These are phyloP conservation scores for Lasiosphaeriaceae sp. DNA, from an alignment of 495 filamentous ascomycete species.

Conservation along the genomic window DNA sequence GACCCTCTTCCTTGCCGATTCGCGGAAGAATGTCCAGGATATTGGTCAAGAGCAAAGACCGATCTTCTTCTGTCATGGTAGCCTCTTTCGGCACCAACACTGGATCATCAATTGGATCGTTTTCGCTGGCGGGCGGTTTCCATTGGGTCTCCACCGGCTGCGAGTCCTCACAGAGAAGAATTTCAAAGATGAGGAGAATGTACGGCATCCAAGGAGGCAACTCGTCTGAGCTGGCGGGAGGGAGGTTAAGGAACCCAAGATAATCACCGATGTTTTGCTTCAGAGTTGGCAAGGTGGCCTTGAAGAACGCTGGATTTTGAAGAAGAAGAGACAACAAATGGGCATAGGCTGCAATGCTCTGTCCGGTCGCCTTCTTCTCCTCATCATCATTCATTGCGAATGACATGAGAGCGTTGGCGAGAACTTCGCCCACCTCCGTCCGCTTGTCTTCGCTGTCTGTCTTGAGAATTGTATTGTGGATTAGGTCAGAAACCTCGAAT, in stretches of 20 bases:
- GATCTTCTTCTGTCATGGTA: slow-evolving; percentile 63
- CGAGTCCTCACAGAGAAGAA: slow-evolving; percentile 79
- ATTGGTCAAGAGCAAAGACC: slow-evolving; percentile 64
- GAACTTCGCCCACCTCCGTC: slow-evolving; percentile 72
- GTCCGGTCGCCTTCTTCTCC: slow-evolving; percentile 60
- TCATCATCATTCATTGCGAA: slow-evolving; percentile 73
- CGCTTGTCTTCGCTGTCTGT: slow-evolving; percentile 59
- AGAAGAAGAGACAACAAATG: slow-evolving; percentile 88
- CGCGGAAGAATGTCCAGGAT: slow-evolving; percentile 79
- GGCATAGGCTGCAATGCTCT: slow-evolving; percentile 77
- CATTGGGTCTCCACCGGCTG: slow-evolving; percentile 73
- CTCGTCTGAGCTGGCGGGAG: slow-evolving; percentile 60
- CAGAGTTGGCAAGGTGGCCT: slow-evolving; percentile 67
- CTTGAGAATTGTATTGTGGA: slow-evolving; percentile 71
- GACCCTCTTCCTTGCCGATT: slow-evolving; percentile 77
- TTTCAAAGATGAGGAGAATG: slow-evolving; percentile 85
- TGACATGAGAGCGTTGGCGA: slow-evolving; percentile 85
- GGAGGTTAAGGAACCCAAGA: slow-evolving; percentile 74
- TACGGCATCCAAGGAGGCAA: slow-evolving; percentile 88
- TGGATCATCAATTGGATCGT: slow-evolving; percentile 50
- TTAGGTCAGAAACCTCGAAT: slow-evolving; percentile 85
- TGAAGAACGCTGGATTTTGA: slow-evolving; percentile 77
- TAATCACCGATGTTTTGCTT: slow-evolving; percentile 74
- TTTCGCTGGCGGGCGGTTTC: slow-evolving; percentile 57
- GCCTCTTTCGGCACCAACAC: slow-evolving; percentile 57